Evolutionary conservation across 2,329 filamentous ascomycete species (phyloP), one percentile per base, ranked within the genome.

Genomic region (Neurospora sp.): DNA sequence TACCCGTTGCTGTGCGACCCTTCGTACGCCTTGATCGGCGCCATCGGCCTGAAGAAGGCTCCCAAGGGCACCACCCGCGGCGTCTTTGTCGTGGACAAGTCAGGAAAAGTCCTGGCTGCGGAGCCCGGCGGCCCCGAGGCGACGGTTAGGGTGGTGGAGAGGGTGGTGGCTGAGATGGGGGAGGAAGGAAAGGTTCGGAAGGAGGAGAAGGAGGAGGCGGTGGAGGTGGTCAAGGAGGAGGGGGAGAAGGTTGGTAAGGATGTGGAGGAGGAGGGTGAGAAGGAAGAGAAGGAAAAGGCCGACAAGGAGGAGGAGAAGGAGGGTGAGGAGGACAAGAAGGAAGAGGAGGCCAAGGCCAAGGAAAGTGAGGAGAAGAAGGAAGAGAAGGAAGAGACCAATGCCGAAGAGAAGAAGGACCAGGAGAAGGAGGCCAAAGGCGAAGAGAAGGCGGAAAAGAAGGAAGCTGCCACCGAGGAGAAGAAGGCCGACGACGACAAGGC

Each of bases 1-100:
- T 99, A 97, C 80, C 84, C 91, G 41, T 88, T 99, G 66, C 87
- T 99, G 52, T 98, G 94, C 82, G 94, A 99, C 79, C 87, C 90
- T 6, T 82, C 83, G 68, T 87, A 86, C 37, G 89, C 87, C 2
- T 86, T 99, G 71, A 97, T 98, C 76, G 84, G 80, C 12, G 93
- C 93, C 69, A 91, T 98, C 78, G 95, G 94, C n/a, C 82, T 98
- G 74, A 94, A 93, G 83, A 97, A 97, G 83, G 80, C 84, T 8
- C 91, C 91, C 66, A 92, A 89, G 80, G 91, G 92, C 71, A 97
- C 93, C 17, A 88, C 87, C 67, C 89, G 96, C 73, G 96, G 95
- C 74, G 93, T 98, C 46, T 96, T 97, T 75, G 92, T 92, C 67
- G 85, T 98, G 69, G 86, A 92, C 80, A 96, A 96, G 83, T 79